Evolutionary conservation across 2,329 filamentous ascomycete species (phyloP).

Genomic region (Claviceps maximensis): DNA sequence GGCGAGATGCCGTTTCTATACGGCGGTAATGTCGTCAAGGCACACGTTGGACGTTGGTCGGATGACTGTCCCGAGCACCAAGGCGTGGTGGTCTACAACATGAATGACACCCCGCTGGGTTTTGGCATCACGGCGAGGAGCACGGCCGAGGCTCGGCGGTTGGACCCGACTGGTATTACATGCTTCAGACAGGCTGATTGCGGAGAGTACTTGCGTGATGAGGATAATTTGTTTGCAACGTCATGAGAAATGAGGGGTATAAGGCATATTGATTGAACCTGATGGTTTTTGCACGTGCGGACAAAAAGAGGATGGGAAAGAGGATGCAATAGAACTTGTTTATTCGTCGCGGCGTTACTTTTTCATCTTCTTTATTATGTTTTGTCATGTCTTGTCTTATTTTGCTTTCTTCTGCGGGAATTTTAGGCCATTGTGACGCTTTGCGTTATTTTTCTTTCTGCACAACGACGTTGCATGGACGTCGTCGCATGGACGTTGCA

Average conservation of each 20-base stretch:
- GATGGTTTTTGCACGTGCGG: neutral
- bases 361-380: neutral
- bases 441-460: neutral
- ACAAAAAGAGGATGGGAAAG: neutral
- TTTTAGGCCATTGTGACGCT: neutral
- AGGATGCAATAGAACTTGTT: neutral
- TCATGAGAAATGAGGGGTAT: neutral
- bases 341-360: neutral
- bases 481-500: neutral
- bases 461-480: neutral
- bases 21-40: constrained; percentile 71
- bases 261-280: too few species aligned
- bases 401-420: neutral
- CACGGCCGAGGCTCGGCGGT: constrained; percentile 65
- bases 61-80: constrained; percentile 91
- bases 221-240: constrained; percentile 44
- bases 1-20: constrained; percentile 97
- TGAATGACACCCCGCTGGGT: constrained; percentile 87
- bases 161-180: constrained; percentile 83
- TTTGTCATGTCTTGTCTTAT: neutral
- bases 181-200: constrained; percentile 88
- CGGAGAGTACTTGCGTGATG: constrained; percentile 86
- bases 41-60: constrained; percentile 63
- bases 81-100: constrained; percentile 77
- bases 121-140: constrained; percentile 87